Evolutionary conservation across 306 rosid species (phyloP).

Genomic region (Rosa persica): DNA sequence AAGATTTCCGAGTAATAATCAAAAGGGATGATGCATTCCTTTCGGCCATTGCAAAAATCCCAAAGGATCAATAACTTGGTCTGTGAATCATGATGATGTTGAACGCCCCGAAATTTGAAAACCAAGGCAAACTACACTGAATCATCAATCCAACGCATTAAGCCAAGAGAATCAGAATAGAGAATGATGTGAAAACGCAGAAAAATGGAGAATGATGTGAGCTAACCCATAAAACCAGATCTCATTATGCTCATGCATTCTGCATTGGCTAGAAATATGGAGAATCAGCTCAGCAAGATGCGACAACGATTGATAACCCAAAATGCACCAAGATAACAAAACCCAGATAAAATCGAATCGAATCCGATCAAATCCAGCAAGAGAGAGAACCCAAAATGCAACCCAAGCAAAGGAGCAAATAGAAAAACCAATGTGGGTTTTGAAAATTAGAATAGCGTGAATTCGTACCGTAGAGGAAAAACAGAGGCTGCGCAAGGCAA

Average conservation of each 20-base stretch:
- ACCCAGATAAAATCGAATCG: slow-evolving; percentile 19
- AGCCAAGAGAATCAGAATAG: neutral
- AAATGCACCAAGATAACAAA: neutral
- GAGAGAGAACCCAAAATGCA: neutral
- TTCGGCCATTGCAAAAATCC: slow-evolving; percentile 48
- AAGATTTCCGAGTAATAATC: slow-evolving; percentile 46
- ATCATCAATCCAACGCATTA: neutral
- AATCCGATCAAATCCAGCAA: slow-evolving; percentile 7
- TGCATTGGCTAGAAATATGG: neutral
- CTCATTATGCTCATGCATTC: neutral
- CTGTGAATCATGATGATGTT: slow-evolving; percentile 14
- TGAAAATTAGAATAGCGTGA: neutral
- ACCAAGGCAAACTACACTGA: neutral
- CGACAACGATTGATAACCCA: neutral
- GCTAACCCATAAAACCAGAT: slow-evolving; percentile 18
- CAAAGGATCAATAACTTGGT: slow-evolving; percentile 8
- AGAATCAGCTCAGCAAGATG: slow-evolving; percentile 9
- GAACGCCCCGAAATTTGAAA: neutral
- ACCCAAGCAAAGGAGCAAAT: neutral
- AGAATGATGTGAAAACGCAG: neutral
- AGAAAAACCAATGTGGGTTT: neutral
- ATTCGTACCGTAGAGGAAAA: neutral
- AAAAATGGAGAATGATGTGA: neutral
- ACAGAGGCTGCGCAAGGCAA: neutral
- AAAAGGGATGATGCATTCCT: slow-evolving; percentile 34